phyloP scores from a whole-genome alignment of 2,329 filamentous ascomycete genomes.

The Raffaelea ambrosiae region DNA sequence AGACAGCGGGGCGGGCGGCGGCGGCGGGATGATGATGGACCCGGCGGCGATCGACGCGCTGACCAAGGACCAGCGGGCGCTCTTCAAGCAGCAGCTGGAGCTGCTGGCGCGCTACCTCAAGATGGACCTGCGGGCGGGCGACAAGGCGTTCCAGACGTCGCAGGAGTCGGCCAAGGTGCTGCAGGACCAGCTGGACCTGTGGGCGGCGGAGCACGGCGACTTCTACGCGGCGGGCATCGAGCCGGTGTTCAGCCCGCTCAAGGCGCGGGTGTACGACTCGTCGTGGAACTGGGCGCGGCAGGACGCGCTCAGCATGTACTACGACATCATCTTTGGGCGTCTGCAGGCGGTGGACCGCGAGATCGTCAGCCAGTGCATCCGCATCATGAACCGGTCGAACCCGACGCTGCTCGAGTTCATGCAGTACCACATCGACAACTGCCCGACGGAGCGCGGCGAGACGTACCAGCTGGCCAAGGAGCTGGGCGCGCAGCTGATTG shows the following conservation, averaged over 20 bases:
- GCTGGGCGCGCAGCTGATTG: constrained; percentile 84
- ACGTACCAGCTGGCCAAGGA: constrained; percentile 97
- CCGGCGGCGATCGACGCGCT: constrained; percentile 92
- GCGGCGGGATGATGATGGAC: constrained; percentile 98
- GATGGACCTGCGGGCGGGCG: constrained; percentile 91
- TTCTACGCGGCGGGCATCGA: constrained; percentile 93
- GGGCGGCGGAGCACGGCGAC: constrained; percentile 92
- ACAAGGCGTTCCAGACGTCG: constrained; percentile 81
- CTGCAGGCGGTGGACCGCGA: constrained; percentile 90
- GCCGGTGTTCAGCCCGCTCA: constrained; percentile 85
- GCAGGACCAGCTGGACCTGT: constrained; percentile 88
- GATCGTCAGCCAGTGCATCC: constrained; percentile 97
- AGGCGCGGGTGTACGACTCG: constrained; percentile 93
- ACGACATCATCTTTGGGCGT: constrained; percentile 95
- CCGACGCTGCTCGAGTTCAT: constrained; percentile 94
- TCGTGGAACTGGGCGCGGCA: constrained; percentile 99
- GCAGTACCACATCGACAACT: constrained; percentile 99
- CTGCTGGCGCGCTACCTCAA: constrained; percentile 92
- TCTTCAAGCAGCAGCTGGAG: constrained; percentile 98
- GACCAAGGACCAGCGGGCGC: constrained; percentile 88
- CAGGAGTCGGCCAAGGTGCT: constrained; percentile 81
- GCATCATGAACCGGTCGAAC: constrained; percentile 98
- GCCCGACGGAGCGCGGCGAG: constrained; percentile 90
- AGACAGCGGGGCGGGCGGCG: constrained; percentile 61
- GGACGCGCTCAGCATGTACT: constrained; percentile 97